Percentiles rank a stretch among this genome's conserved stretches.
Evolutionary conservation across 1,284 basidiomycete species (phyloP).

Genomic region (Trichosporon coremiiforme): DNA sequence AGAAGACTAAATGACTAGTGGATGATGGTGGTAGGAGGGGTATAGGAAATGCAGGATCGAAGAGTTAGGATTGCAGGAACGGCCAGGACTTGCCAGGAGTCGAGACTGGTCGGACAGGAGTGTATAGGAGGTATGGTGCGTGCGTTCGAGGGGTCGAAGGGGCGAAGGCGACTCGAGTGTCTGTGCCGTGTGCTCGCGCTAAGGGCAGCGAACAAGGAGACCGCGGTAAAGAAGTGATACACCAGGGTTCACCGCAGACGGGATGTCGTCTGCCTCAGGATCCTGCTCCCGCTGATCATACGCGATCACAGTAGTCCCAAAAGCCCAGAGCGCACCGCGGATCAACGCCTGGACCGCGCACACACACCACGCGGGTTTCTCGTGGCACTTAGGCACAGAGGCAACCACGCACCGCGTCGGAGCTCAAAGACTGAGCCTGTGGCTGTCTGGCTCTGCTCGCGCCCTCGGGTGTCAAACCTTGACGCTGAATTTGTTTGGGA

Average conservation of each 20-base stretch:
- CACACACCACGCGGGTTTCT: neutral
- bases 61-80: slow-evolving; percentile 1
- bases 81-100: neutral
- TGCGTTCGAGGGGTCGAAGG: neutral
- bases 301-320: neutral
- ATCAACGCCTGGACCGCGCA: neutral
- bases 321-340: neutral
- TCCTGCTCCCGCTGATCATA: slow-evolving; percentile 16
- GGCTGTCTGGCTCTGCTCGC: neutral
- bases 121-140: neutral
- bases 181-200: neutral
- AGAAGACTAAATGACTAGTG: neutral
- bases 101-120: neutral
- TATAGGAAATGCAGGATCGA: slow-evolving; percentile 18
- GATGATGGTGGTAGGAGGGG: slow-evolving; percentile 1
- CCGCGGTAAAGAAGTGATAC: slow-evolving; percentile 8
- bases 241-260: slow-evolving; percentile 10
- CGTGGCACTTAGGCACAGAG: neutral
- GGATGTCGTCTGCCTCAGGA: slow-evolving; percentile 17
- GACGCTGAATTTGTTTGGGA: slow-evolving; percentile 16
- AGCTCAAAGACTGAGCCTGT: neutral
- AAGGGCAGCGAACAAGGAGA: neutral
- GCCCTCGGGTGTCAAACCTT: slow-evolving; percentile 7
- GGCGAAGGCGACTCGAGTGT: neutral
- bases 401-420: neutral